Base-by-base conservation (phyloP, 441 rosid species). In the Mallotus japonicus region DNA sequence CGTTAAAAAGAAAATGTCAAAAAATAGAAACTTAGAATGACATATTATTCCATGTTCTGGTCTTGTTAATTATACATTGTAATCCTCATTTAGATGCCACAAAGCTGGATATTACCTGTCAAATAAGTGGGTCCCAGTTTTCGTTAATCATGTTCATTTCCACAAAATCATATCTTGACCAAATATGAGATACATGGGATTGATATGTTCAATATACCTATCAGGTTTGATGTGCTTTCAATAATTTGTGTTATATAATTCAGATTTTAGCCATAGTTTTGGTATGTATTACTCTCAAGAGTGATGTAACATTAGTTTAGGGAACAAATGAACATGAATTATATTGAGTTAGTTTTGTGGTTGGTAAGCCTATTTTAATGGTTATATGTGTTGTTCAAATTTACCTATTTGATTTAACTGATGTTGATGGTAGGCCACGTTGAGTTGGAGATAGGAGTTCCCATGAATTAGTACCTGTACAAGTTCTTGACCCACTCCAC, bases 1-100 rank as follows among this genome's bases (percentile, higher is more conserved):
- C 57, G 11, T 69, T n/a, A 17, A 42, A 68, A 67, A n/a, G 51
- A 67, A 42, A 50, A 47, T 28, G 46, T 20, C 42, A 62, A 37
- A 63, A 10, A 20, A 53, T 37, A 40, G 16, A 13, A 32, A 11
- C 3, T 17, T 17, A 15, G 4, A 42, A 6, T 50, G 8, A 34
- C 16, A 51, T 60, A 46, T 7, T 13, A 20, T 32, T 51, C 15
- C 11, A 14, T 22, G 34, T 71, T 55, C 24, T 70, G 17, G 20
- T 60, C 47, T 46, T 49, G 15, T 3, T 13, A 37, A 62, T n/a
- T n/a, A 32, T 51, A 34, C 42, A 61, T 62, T 51, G 32, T 63
- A 34, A 13, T 61, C 32, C 50, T 34, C 20, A 34, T 28, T 4
- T 14, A 20, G 57, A 69, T 24, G 32, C 37, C 10, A 12, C 12